Conservation (phyloP, 257 asterid genomes). For the Linaria vulgaris region DNA sequence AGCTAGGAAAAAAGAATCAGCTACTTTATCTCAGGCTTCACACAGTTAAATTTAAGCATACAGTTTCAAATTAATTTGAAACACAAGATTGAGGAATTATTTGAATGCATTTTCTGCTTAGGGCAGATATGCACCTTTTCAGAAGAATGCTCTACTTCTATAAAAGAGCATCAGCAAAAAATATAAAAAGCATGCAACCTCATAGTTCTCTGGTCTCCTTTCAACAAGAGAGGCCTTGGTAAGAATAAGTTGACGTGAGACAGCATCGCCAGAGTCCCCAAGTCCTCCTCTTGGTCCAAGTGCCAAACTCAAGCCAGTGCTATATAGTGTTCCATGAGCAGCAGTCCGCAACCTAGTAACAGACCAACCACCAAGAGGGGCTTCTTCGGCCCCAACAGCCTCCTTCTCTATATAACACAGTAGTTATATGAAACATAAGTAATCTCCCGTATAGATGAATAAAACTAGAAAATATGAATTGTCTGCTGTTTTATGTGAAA, state of each 20-base stretch:
- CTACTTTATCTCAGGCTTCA: conserved; percentile 15
- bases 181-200: conserved; percentile 45
- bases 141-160: conserved; percentile 17
- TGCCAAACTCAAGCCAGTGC: conserved; percentile 71
- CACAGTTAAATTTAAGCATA: not conserved
- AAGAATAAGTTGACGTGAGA: conserved; percentile 91
- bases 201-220: conserved; percentile 97
- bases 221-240: conserved; percentile 91
- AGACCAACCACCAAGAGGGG: conserved; percentile 93
- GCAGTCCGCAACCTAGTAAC: conserved; percentile 94
- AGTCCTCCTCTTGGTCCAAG: conserved; percentile 98
- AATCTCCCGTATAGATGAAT: conserved; percentile 1
- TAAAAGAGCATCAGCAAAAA: conserved; percentile 25
- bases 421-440: conserved; percentile 18
- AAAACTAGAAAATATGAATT: conserved; percentile 9
- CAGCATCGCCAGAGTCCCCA: conserved; percentile 93
- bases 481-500: conserved; percentile 18
- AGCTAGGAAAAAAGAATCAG: conserved; percentile 8
- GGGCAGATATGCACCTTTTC: conserved; percentile 13
- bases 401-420: conserved; percentile 67
- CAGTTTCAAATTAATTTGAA: not conserved
- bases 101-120: conserved; percentile 9
- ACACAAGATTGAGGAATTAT: conserved; percentile 6
- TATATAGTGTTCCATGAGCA: conserved; percentile 86
- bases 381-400: conserved; percentile 97